A percentile compares a stretch with the other conserved stretches of the same genome.
phyloP scores from a whole-genome alignment of 306 rosid species.

The Malus orientalis region DNA sequence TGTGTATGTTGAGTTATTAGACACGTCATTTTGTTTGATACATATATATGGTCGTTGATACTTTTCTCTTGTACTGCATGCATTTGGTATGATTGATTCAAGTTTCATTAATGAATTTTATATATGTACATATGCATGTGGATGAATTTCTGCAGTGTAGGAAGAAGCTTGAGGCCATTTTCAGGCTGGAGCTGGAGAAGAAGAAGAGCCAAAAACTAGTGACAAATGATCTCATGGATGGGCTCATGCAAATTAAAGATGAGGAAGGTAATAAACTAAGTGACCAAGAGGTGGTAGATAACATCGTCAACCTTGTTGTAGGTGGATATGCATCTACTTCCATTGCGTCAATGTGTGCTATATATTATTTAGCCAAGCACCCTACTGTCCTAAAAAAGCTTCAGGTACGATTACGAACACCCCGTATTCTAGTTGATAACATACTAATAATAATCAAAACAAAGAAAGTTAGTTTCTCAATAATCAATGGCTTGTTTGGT shows the following conservation, averaged over 20 bases:
- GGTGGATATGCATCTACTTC: slow-evolving; percentile 26
- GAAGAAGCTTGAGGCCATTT: slow-evolving; percentile 26
- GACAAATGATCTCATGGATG: slow-evolving; percentile 31
- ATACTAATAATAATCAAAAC: no score
- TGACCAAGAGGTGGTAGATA: slow-evolving; percentile 33
- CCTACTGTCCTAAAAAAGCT: slow-evolving; percentile 30
- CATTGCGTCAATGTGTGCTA: slow-evolving; percentile 20
- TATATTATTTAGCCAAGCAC: slow-evolving; percentile 27
- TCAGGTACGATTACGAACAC: neutral
- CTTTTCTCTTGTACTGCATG: neutral
- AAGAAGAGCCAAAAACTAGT: slow-evolving; percentile 5
- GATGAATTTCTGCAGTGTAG: slow-evolving; percentile 15
- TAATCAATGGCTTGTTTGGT: neutral
- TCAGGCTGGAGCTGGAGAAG: slow-evolving; percentile 28
- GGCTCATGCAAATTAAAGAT: slow-evolving; percentile 32
- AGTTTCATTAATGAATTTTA: neutral
- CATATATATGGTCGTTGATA: no score
- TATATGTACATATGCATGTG: neutral
- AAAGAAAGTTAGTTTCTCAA: neutral
- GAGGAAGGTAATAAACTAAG: slow-evolving; percentile 23
- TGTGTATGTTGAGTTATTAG: no score
- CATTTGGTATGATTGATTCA: neutral
- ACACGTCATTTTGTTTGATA: no score
- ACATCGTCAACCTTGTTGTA: slow-evolving; percentile 21
- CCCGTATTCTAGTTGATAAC: neutral